Evolutionary conservation across 2,329 filamentous ascomycete species (phyloP).

Genomic region (Fusarium guadeloupense): DNA sequence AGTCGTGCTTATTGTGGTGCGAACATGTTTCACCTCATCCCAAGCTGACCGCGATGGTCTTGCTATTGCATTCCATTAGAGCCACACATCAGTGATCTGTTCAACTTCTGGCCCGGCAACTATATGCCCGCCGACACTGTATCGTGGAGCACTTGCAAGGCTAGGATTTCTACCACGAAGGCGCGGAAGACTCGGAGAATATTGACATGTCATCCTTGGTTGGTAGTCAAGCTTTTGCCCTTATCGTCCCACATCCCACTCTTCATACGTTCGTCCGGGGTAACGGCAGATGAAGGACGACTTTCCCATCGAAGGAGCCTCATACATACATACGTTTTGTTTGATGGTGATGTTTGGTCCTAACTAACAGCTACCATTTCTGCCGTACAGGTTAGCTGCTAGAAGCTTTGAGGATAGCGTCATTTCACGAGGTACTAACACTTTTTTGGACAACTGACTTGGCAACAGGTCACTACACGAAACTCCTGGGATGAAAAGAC

Average conservation of each 20-base stretch:
- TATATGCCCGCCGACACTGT: background rate
- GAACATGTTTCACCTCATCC: slow-evolving; percentile 26
- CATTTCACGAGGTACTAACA: background rate
- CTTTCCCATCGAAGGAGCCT: background rate
- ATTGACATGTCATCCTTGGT: background rate
- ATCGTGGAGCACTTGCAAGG: background rate
- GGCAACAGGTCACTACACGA: background rate
- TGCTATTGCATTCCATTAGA: slow-evolving; percentile 21
- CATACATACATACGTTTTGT: background rate
- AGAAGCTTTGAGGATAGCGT: background rate
- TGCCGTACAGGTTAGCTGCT: background rate
- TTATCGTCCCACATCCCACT: background rate
- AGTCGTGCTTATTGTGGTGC: slow-evolving; percentile 4
- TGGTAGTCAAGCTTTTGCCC: background rate
- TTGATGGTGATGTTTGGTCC: background rate
- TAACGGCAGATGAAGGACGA: background rate
- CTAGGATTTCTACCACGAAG: background rate
- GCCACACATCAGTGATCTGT: background rate
- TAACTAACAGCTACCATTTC: background rate
- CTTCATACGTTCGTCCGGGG: background rate
- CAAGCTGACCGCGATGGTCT: slow-evolving; percentile 2
- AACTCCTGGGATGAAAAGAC: background rate
- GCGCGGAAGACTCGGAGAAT: background rate
- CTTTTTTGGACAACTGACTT: background rate
- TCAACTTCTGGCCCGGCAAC: slow-evolving; percentile 6